Conservation (phyloP, 225 moss, liverwort and hornwort species). For the Straminergon stramineum region DNA sequence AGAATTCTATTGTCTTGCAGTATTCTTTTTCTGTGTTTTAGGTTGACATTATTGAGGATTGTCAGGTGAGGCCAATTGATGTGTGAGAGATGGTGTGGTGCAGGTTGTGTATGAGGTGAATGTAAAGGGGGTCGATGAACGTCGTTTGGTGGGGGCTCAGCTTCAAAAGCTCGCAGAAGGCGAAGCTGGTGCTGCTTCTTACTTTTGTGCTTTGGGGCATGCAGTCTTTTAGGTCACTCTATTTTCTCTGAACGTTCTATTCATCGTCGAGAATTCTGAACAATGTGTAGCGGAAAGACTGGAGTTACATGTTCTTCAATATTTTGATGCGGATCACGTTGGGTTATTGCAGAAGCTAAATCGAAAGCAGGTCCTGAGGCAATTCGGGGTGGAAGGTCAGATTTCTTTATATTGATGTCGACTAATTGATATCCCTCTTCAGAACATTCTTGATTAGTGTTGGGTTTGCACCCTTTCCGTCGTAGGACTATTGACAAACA, state of each 20-base stretch:
- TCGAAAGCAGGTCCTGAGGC: conserved; percentile 73
- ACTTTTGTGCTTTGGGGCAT: neutral
- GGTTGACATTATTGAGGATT: neutral
- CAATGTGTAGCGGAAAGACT: neutral
- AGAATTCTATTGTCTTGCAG: neutral
- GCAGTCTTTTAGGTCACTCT: neutral
- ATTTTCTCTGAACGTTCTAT: neutral
- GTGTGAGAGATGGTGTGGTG: conserved; percentile 1
- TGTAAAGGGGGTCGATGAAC: conserved; percentile 94
- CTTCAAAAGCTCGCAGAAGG: conserved; percentile 83
- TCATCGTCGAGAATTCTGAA: neutral
- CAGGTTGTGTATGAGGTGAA: conserved; percentile 98
- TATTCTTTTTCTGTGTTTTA: neutral
- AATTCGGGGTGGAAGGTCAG: conserved; percentile 89
- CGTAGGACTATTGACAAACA: neutral
- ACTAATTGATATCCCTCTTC: neutral
- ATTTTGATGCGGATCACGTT: neutral
- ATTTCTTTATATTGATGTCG: neutral
- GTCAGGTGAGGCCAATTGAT: neutral
- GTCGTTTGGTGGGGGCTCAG: conserved; percentile 84
- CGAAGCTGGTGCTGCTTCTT: conserved; percentile 55
- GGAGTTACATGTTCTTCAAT: neutral
- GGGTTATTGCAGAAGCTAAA: conserved; percentile 52
- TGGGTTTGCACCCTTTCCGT: neutral
- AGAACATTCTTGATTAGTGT: neutral